These are phyloP conservation scores for Euphrasia arctica DNA, from an alignment of 305 asterid species.

Conservation along the genomic window DNA sequence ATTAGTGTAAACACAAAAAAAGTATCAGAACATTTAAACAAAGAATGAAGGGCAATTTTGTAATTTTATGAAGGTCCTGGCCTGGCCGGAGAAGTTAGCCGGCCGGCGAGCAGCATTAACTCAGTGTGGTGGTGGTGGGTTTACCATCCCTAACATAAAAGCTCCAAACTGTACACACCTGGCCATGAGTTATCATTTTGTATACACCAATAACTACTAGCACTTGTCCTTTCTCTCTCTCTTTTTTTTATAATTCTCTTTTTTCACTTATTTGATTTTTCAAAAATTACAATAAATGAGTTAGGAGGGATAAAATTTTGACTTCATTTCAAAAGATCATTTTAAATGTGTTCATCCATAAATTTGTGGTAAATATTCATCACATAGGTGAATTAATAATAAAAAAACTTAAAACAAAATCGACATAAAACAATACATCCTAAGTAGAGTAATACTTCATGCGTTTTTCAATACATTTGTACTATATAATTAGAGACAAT, in stretches of 20 bases:
- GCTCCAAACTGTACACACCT: constrained; percentile 39
- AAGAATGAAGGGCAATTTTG: constrained; percentile 19
- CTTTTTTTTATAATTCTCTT: neutral
- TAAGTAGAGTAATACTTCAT: no score
- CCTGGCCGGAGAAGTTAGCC: constrained; percentile 14
- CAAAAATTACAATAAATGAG: neutral
- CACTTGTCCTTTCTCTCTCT: constrained; percentile 11
- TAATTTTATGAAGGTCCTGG: constrained; percentile 1
- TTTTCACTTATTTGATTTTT: neutral
- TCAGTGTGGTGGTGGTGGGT: constrained; percentile 16
- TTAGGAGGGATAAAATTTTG: neutral
- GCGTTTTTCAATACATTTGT: no score
- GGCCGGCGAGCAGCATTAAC: constrained; percentile 30
- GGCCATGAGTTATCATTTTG: constrained; percentile 39
- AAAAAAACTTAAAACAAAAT: no score
- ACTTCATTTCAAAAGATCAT: no score
- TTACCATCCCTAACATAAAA: constrained; percentile 33
- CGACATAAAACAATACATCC: no score
- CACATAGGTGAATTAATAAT: no score
- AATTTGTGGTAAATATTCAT: no score
- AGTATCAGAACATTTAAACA: neutral
- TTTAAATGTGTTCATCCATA: no score
- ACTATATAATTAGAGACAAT: no score
- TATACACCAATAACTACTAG: constrained; percentile 32
- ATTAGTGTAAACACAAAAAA: constrained; percentile 4